Evolutionary conservation across 1,284 basidiomycete genomes (phyloP), one percentile per base, ranked within the genome.

Genomic region (Cryptococcus jaspeensis): DNA sequence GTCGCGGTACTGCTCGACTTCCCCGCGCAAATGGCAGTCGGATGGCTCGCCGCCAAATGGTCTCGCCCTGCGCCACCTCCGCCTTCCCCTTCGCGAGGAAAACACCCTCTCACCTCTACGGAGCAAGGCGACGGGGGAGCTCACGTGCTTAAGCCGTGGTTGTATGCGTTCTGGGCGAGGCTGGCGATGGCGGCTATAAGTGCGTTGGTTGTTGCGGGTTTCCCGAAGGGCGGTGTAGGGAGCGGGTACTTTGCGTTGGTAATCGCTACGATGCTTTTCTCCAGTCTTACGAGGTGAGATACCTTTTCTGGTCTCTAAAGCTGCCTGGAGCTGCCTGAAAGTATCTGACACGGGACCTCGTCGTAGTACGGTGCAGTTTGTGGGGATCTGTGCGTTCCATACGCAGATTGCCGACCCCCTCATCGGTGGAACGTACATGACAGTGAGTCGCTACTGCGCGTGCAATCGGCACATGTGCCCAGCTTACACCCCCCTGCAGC

Each of bases 341-440:
- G n/a, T n/a, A n/a, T n/a, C n/a, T n/a, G n/a, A n/a, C n/a, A n/a
- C n/a, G n/a, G n/a, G n/a, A n/a, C n/a, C n/a, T n/a, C n/a, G n/a
- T n/a, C n/a, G n/a, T 58, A 94, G 92, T 52, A 99, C 96, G 7
- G 88, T 99, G 11, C 95, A 99, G 77, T 99, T 99, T 70, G 95
- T 98, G 20, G 94, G 95, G 16, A 94, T 99, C 64, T 92, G 92
- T 9, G 95, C 96, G 3, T 99, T 98, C 83, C 95, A 99, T 73
- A 98, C 94, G 1, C 87, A 91, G 59, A 89, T 99, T 51, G 93
- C 96, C 0, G 96, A 99, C 73, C 96, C 96, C 0, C 72, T 97
- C 15, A 98, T 99, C 60, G 96, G 96, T 32, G 96, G 93, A 48
- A 97, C 94, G 1, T 97, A 97, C 74, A 97, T 97, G 93, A 97